Evolutionary conservation across 305 asterid genomes (phyloP), one percentile per base, ranked within the genome.

Genomic region (Plantago coronopus): DNA sequence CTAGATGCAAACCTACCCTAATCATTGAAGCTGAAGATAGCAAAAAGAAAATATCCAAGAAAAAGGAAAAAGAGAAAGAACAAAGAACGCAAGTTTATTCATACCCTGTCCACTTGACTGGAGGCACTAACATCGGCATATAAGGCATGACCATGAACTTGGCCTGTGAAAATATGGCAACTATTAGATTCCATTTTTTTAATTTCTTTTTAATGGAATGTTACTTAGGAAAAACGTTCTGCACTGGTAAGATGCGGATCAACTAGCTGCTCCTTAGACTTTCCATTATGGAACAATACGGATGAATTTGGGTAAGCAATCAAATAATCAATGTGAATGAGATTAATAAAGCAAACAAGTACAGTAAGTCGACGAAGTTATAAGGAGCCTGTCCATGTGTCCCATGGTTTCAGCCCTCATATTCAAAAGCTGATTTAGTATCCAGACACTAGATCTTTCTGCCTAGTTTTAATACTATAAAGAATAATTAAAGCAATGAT

Each of bases 71-170:
- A 70, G 60, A 22, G 16, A 58, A 67, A 29, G 56, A 47, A 27
- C 27, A 43, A 34, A 50, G 57, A 50, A 67, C 54, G 42, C n/a
- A 42, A 72, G 72, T 42, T 59, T n/a, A 72, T 54, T 37, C 46
- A 17, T 85, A 88, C 98, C 97, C 86, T 74, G 81, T 81, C 98
- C 97, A 88, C 81, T 84, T 88, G 77, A 84, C 78, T 65, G 98
- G 96, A 74, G 82, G 95, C 70, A 91, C 85, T 77, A 91, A 70
- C 98, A 91, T 91, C 48, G 98, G 98, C 98, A 91, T 88, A 71
- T 88, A 91, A 69, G 98, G 98, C 71, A 91, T 81, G 70, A 88
- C 93, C 96, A 83, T 83, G 87, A 88, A 94, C 74, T 89, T 80
- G 66, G 96, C 95, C 95, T 88, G 94, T 54, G 72, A 70, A 71